Base-by-base conservation (phyloP, 2,329 filamentous ascomycete species). In the Lanzia echinophila region DNA sequence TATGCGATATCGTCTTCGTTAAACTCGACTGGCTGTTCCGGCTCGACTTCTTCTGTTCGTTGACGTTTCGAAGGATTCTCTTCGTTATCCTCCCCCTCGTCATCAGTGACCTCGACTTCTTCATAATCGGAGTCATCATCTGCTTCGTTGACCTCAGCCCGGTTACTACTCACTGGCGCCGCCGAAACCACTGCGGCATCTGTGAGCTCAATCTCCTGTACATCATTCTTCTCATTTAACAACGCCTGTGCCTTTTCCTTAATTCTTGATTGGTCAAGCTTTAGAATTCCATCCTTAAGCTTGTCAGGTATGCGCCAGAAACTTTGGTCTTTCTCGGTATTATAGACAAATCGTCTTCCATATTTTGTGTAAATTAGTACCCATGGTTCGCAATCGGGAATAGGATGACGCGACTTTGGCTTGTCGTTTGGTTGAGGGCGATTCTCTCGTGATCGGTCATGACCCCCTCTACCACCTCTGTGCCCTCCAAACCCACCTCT, bases 271-370 rank as follows among this genome's bases (percentile, higher is more conserved):
- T 86, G 82, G 69, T 96, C 90, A 53, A 89, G 73, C 58, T 83
- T 79, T 48, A 85, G 62, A 51, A 94, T 88, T 13, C 83, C 90
- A 56, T 86, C 84, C 78, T 91, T 85, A 34, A 99, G 77, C 68
- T 94, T 86, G 53, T 89, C 82, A 0, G 94, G 94, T 63, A 96
- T 94, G 65, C 90, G 90, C 94, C 95, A 99, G 70, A 90, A 90
- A 70, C 91, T 97, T 61, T 90, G 79, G 36, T 92, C 88, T 60
- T 92, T 96, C 51, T 80, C 79, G 0, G 84, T 81, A 62, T 99
- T 96, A 73, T 95, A 88, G 2, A 91, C 90, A 66, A 99, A 99
- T 50, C 91, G 81, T 54, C 94, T 79, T 20, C 89, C 88, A 58
- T 92, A 83, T 67, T 90, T 96, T 1, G 94, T 99, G 67, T 87